Base-by-base conservation (phyloP, 139 green algal species). In the Protoeuglena noctilucae region DNA sequence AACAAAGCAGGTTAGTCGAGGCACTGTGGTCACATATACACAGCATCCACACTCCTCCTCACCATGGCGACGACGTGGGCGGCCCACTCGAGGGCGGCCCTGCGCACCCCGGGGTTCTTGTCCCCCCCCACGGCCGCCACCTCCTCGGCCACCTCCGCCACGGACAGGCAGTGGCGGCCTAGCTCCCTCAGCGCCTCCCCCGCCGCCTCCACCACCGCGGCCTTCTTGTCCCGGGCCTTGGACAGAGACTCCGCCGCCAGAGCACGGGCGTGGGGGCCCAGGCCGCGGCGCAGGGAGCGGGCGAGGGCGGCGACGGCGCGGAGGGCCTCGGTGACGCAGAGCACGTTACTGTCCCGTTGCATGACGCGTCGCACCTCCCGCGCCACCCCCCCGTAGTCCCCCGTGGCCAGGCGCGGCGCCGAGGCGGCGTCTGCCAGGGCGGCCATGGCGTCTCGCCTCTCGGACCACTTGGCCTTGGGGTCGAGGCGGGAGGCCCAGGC, bases 391-490 rank as follows among this genome's bases (percentile, higher is more conserved):
- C 67, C 69, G 54, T 73, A 93, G 57, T 93, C 82, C 0, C 68
- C 73, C 31, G 31, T 26, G n/a, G 49, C 18, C 22, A 64, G 24
- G 14, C 51, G 64, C 25, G 53, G 53, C n/a, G n/a, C n/a, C 34
- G 9, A 7, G 9, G 14, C 2, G 4, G 50, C 49, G 0, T 63
- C 62, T 48, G 79, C 83, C 9, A 93, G 73, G 28, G 58, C 31
- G 22, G 65, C 58, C 19, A 90, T 58, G 4, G 81, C 65, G 39
- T 73, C 77, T 25, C 85, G 83, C 39, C 88, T 70, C 53, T 88
- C 75, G 16, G 59, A 72, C 88, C 88, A 96, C 64, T 96, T 96
- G 31, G 76, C 77, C n/a, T n/a, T n/a, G n/a, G n/a, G n/a, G n/a
- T n/a, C n/a, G n/a, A n/a, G n/a, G n/a, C n/a, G n/a, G n/a, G n/a